Evolutionary conservation across 805 yeast genomes (phyloP).

Genomic region (Cyberlindnera petersonii): DNA sequence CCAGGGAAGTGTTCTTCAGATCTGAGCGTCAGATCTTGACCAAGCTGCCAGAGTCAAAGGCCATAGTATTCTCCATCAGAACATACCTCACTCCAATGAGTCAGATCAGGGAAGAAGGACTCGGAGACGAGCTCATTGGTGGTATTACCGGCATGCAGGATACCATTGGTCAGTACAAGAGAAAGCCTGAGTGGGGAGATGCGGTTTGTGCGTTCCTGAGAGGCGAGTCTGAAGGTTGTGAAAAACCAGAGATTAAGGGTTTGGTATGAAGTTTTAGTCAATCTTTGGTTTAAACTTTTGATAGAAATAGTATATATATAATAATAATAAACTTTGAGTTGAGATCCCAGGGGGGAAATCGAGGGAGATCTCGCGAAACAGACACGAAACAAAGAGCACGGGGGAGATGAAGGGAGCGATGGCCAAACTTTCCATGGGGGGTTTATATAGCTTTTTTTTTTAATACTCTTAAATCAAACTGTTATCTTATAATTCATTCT

Average conservation of each 20-base stretch:
- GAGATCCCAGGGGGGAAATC: too few relatives aligned
- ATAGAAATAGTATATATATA: neutral
- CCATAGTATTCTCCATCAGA: constrained; percentile 48
- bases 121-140: constrained; percentile 49
- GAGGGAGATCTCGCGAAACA: neutral
- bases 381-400: neutral
- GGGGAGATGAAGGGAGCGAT: too few relatives aligned
- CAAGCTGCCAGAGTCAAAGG: constrained; percentile 45
- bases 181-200: constrained; percentile 64
- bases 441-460: too few relatives aligned
- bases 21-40: constrained; percentile 58
- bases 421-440: too few relatives aligned
- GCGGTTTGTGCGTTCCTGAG: constrained; percentile 46
- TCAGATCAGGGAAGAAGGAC: constrained; percentile 42
- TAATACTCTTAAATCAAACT: too few relatives aligned
- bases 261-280: too few relatives aligned
- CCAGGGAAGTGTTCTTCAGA: constrained; percentile 48
- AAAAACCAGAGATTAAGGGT: constrained; percentile 18
- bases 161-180: constrained; percentile 57
- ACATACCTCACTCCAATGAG: constrained; percentile 55
- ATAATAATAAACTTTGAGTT: neutral
- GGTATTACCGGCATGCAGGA: constrained; percentile 64
- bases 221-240: constrained; percentile 35
- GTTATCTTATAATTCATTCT: too few relatives aligned
- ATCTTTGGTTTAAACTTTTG: too few relatives aligned